These are phyloP conservation scores for Fusarium sp. DNA, from an alignment of 2,329 filamentous ascomycete species.

Conservation along the genomic window DNA sequence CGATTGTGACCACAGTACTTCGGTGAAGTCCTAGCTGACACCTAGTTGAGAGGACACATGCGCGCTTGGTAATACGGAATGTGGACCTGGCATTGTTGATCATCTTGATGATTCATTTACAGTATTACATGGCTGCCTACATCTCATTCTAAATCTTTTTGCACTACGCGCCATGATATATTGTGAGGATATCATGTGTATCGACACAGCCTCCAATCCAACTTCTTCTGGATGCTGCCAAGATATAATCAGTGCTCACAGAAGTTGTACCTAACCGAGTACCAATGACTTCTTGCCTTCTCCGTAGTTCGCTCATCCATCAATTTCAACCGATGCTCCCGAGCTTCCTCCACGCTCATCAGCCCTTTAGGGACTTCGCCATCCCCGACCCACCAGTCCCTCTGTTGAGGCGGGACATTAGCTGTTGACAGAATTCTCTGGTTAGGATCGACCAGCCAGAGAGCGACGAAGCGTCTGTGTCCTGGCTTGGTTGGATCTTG, in stretches of 20 bases:
- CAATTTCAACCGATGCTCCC: neutral
- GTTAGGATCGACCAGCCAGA: slow-evolving; percentile 16
- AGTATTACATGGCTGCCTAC: neutral
- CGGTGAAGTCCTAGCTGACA: neutral
- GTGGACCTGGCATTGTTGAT: neutral
- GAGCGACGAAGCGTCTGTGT: neutral
- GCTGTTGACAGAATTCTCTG: neutral
- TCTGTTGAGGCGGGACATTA: slow-evolving; percentile 3
- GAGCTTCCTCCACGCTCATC: neutral
- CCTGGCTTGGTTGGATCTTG: slow-evolving; percentile 5
- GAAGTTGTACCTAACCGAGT: neutral
- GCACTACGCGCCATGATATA: accelerated
- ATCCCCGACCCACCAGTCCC: neutral
- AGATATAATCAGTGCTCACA: slow-evolving; percentile 3
- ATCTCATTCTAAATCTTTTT: accelerated
- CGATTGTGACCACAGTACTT: neutral
- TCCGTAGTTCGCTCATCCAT: slow-evolving; percentile 5
- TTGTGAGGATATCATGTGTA: neutral
- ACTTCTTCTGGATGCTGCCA: neutral
- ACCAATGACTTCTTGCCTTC: neutral
- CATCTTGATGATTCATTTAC: accelerated
- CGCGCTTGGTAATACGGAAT: neutral
- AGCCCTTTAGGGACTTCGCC: accelerated
- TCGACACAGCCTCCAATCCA: neutral
- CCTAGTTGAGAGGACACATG: neutral